Evolutionary conservation across 2,329 filamentous ascomycete genomes (phyloP).

Genomic region (Cercospora janseana): DNA sequence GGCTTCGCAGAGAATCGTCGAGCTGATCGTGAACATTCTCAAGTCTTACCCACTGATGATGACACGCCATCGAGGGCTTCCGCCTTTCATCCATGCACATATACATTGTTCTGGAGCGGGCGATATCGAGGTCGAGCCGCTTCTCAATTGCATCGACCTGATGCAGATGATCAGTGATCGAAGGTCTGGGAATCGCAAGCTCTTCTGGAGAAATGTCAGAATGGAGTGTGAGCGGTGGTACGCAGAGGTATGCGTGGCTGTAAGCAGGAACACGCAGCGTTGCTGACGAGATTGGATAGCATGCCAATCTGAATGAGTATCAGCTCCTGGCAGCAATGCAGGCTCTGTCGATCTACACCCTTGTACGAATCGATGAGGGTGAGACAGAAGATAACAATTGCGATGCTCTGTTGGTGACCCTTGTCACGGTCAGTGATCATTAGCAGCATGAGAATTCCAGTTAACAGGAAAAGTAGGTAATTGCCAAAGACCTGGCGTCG

Average conservation of each 20-base stretch:
- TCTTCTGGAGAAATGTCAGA: conserved; percentile 49
- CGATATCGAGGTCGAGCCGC: conserved; percentile 35
- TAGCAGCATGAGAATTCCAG: conserved; percentile 22
- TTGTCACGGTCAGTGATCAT: conserved; percentile 39
- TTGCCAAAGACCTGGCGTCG: too few relatives aligned
- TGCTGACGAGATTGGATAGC: conserved; percentile 11
- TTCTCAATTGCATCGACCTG: conserved; percentile 46
- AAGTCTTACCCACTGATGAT: conserved; percentile 44
- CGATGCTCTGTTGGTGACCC: conserved; percentile 42
- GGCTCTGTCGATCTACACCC: conserved; percentile 46
- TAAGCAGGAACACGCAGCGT: too few relatives aligned
- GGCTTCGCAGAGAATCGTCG: conserved; percentile 36
- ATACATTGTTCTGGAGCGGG: conserved; percentile 31
- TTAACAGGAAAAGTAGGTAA: too few relatives aligned
- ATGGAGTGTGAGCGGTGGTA: conserved; percentile 43
- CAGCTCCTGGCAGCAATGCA: conserved; percentile 47
- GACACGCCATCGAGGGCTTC: conserved; percentile 39
- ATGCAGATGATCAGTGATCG: conserved; percentile 42
- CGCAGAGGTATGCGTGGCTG: too few relatives aligned
- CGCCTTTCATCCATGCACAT: conserved; percentile 46
- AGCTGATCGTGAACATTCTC: conserved; percentile 43
- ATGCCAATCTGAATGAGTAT: too few relatives aligned
- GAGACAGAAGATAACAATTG: conserved; percentile 47
- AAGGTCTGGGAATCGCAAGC: conserved; percentile 40
- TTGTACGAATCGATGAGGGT: conserved; percentile 46